Conservation (phyloP, 2,329 filamentous ascomycete genomes). For the Dactylellina leptospora region DNA sequence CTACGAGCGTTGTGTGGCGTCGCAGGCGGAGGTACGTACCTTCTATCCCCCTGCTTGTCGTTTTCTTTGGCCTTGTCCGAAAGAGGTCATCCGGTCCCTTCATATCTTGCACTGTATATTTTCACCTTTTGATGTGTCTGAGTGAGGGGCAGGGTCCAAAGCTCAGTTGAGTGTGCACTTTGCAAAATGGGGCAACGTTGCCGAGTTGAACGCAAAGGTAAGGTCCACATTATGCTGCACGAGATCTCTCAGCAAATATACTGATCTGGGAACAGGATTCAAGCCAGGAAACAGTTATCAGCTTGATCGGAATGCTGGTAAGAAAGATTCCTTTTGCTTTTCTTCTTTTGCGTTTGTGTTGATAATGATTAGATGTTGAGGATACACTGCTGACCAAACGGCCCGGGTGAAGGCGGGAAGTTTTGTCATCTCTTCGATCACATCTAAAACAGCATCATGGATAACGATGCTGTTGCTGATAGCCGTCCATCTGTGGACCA, state of each 20-base stretch:
- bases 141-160: conserved; percentile 71
- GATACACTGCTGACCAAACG: conserved; percentile 33
- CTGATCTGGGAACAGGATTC: conserved; percentile 71
- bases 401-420: conserved; percentile 70
- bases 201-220: conserved; percentile 79
- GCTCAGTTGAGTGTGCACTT: conserved; percentile 92
- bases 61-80: conserved; percentile 23
- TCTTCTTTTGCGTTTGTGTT: background rate
- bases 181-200: conserved; percentile 83
- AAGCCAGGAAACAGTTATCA: conserved; percentile 93
- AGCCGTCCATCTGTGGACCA: conserved; percentile 79
- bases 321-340: conserved; percentile 55
- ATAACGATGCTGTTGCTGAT: conserved; percentile 75
- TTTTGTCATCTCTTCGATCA: conserved; percentile 78
- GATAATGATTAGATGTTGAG: conserved; percentile 25
- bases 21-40: conserved; percentile 70
- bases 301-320: conserved; percentile 82
- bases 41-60: conserved; percentile 1
- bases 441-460: conserved; percentile 77
- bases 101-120: conserved; percentile 18
- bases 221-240: conserved; percentile 58
- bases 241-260: conserved; percentile 28
- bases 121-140: background rate
- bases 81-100: conserved; percentile 45
- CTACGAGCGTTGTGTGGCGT: conserved; percentile 82